A percentile compares a stretch with the other conserved stretches of the same genome.
phyloP scores from a whole-genome alignment of 345 rosid species.

The Citrus mangshanensis region DNA sequence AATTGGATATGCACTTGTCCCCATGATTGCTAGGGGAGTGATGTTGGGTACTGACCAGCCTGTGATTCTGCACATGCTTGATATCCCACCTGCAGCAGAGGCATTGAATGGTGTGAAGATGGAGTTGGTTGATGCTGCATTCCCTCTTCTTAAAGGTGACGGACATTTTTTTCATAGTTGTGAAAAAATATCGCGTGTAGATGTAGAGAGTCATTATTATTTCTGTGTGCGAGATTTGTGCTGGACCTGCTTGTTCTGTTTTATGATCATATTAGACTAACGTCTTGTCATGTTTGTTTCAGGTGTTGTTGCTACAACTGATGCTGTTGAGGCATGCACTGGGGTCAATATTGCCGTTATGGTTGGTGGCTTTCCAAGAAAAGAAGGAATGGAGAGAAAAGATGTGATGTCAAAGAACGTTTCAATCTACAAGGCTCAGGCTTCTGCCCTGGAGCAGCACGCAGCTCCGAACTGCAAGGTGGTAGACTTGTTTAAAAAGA shows the following conservation, averaged over 20 bases:
- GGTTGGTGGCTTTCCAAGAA: constrained; percentile 99
- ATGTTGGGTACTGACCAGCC: constrained; percentile 99
- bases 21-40: constrained; percentile 97
- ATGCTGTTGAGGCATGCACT: constrained; percentile 93
- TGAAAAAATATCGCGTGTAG: background rate
- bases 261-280: constrained; percentile 10
- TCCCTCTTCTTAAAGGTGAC: constrained; percentile 92
- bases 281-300: constrained; percentile 15
- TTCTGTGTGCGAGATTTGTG: background rate
- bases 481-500: background rate
- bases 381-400: constrained; percentile 99
- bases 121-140: constrained; percentile 98
- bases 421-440: constrained; percentile 96
- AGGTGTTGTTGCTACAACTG: constrained; percentile 99
- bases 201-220: background rate
- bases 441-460: constrained; percentile 86
- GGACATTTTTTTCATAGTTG: background rate
- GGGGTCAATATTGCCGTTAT: constrained; percentile 87
- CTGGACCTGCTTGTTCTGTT: background rate
- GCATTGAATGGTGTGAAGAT: constrained; percentile 95
- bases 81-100: constrained; percentile 96
- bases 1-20: constrained; percentile 99
- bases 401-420: constrained; percentile 98
- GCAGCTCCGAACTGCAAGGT: constrained; percentile 99
- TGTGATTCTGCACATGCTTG: constrained; percentile 98